Percentiles rank a stretch among this genome's conserved stretches.
phyloP scores from a whole-genome alignment of 257 asterid genomes.

The Penstemon newberryi region DNA sequence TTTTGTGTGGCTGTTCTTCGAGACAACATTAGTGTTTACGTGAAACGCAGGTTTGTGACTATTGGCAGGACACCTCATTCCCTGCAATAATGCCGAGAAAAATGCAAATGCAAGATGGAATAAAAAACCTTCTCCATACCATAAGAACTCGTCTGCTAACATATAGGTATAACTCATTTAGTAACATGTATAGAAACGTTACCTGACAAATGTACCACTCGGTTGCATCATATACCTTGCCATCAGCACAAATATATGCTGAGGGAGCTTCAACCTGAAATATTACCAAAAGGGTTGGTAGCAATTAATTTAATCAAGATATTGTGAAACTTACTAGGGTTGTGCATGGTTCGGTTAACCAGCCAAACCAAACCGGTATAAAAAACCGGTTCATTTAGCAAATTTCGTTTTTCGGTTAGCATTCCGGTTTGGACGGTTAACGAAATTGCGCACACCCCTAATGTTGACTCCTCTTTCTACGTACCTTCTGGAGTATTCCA shows the following conservation, averaged over 20 bases:
- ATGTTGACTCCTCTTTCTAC: neutral
- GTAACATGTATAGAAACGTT: neutral
- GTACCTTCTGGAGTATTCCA: conserved; percentile 84
- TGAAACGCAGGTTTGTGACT: conserved; percentile 94
- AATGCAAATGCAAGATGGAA: conserved; percentile 1
- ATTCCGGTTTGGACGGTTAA: no score
- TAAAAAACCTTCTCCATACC: neutral
- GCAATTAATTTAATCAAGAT: conserved; percentile 14
- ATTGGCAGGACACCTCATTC: conserved; percentile 83
- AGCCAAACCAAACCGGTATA: no score
- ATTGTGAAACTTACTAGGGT: conserved; percentile 10
- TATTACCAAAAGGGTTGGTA: conserved; percentile 19
- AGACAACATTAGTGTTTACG: conserved; percentile 65
- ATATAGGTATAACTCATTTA: no score
- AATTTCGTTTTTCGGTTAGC: no score
- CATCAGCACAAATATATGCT: conserved; percentile 85
- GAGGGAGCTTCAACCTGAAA: conserved; percentile 76
- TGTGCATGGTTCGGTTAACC: no score
- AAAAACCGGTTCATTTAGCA: no score
- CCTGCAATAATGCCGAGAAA: conserved; percentile 43
- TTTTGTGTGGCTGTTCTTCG: conserved; percentile 54
- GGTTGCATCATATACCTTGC: conserved; percentile 81
- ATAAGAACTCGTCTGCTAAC: no score
- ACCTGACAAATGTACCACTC: conserved; percentile 99
- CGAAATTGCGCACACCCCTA: no score